These are phyloP conservation scores for Periconia macrospinosa DNA, from an alignment of 2,329 filamentous ascomycete species.

Conservation along the genomic window DNA sequence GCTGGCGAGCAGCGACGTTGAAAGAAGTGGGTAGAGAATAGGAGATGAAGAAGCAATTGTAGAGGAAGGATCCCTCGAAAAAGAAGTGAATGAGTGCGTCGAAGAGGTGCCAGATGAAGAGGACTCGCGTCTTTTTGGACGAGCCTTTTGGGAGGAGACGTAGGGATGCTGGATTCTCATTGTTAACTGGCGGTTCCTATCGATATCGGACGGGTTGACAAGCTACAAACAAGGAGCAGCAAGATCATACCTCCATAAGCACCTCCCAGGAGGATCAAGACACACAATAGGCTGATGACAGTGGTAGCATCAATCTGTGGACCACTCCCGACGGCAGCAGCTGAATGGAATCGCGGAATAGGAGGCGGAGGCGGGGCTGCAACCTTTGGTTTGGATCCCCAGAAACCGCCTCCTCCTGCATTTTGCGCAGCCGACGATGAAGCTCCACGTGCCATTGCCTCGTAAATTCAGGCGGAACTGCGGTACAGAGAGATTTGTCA, in stretches of 20 bases:
- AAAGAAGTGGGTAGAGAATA: constrained; percentile 47
- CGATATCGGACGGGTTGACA: too few relatives aligned
- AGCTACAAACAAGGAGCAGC: not conserved
- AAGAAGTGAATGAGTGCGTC: constrained; percentile 89
- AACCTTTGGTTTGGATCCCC: constrained; percentile 17
- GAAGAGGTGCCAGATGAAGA: constrained; percentile 95
- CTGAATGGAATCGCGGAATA: constrained; percentile 42
- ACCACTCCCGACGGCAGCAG: constrained; percentile 43
- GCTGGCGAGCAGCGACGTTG: constrained; percentile 26
- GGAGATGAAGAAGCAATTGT: constrained; percentile 85
- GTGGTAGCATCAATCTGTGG: constrained; percentile 53
- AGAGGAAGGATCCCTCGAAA: constrained; percentile 89
- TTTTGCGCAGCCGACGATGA: not conserved
- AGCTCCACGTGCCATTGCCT: constrained; percentile 7
- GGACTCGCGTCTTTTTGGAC: constrained; percentile 64
- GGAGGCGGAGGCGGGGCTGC: constrained; percentile 60
- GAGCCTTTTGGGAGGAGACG: constrained; percentile 57
- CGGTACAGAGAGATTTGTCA: too few relatives aligned
- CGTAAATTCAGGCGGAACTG: not conserved
- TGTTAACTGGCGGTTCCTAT: too few relatives aligned
- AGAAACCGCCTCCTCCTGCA: constrained; percentile 5
- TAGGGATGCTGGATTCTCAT: constrained; percentile 43
- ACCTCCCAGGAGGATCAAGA: constrained; percentile 56
- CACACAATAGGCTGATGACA: constrained; percentile 56
- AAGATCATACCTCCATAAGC: constrained; percentile 45